Percentiles rank a stretch among this genome's conserved stretches.
phyloP scores from a whole-genome alignment of 2,329 filamentous ascomycete genomes.

The Aspergillus neoniger region DNA sequence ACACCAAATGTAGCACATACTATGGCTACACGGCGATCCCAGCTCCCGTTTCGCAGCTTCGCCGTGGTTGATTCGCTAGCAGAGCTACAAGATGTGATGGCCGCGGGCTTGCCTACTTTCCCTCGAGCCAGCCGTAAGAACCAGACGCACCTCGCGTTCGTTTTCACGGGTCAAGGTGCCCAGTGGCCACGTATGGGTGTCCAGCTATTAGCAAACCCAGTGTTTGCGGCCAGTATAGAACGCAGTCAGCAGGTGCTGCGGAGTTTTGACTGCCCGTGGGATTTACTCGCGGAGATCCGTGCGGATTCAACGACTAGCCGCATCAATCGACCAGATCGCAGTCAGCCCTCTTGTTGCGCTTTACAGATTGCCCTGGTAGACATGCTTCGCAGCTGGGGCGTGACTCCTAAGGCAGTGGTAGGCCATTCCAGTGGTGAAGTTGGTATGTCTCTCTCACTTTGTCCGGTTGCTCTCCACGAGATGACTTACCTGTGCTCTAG shows the following conservation, averaged over 20 bases:
- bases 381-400: slow-evolving; percentile 21
- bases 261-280: slow-evolving; percentile 27
- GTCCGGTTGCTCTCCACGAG: too few species aligned
- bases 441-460: slow-evolving; percentile 11
- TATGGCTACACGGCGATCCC: slow-evolving; percentile 21
- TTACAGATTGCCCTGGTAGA: slow-evolving; percentile 33
- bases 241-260: neutral
- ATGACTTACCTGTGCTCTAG: slow-evolving; percentile 3
- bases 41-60: slow-evolving; percentile 23
- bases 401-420: slow-evolving; percentile 24
- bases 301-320: slow-evolving; percentile 2
- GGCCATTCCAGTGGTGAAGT: slow-evolving; percentile 39
- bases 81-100: neutral
- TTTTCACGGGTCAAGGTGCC: slow-evolving; percentile 49
- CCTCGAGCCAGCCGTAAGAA: slow-evolving; percentile 19
- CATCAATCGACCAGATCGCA: slow-evolving; percentile 29
- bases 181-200: slow-evolving; percentile 48
- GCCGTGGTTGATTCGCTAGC: slow-evolving; percentile 16
- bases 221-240: slow-evolving; percentile 19
- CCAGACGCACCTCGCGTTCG: slow-evolving; percentile 23
- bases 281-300: slow-evolving; percentile 28
- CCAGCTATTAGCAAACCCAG: slow-evolving; percentile 33
- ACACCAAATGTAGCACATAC: slow-evolving; percentile 17
- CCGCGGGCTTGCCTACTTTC: slow-evolving; percentile 15
- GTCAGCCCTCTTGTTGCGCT: slow-evolving; percentile 28